A percentile compares a stretch with the other conserved stretches of the same genome.
Conservation (phyloP, 306 rosid genomes). For the Quercus berberidifolia region DNA sequence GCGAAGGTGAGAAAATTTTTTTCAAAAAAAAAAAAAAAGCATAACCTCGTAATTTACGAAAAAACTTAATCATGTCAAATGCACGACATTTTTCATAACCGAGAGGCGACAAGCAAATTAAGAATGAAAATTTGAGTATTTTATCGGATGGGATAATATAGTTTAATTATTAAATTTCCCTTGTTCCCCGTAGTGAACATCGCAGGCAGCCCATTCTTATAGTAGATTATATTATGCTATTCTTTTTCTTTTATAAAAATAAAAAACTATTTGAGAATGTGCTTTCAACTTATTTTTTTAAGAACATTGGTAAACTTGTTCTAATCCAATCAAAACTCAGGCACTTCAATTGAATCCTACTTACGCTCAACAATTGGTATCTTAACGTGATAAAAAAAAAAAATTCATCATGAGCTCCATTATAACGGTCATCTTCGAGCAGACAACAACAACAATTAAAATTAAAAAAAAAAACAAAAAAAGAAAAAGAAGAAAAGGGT, state of each 20-base stretch:
- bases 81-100: neutral
- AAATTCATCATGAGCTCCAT: too few relatives aligned
- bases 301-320: neutral
- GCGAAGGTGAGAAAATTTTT: neutral
- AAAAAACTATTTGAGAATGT: too few relatives aligned
- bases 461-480: too few relatives aligned
- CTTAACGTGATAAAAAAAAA: too few relatives aligned
- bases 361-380: too few relatives aligned
- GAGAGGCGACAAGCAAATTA: too few relatives aligned
- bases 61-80: slow-evolving; percentile 8
- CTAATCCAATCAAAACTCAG: neutral
- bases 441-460: neutral
- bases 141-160: neutral
- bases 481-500: neutral
- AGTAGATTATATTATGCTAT: neutral
- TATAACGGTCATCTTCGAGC: too few relatives aligned
- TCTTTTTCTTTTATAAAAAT: neutral
- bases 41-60: slow-evolving; percentile 11
- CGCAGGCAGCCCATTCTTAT: slow-evolving; percentile 7
- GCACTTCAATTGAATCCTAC: neutral
- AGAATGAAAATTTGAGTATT: too few relatives aligned
- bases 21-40: neutral
- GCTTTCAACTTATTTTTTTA: too few relatives aligned
- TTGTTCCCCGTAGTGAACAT: neutral
- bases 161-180: slow-evolving; percentile 6